phyloP scores from a whole-genome alignment of 2,329 filamentous ascomycete species.

The Fusarium avenaceum region DNA sequence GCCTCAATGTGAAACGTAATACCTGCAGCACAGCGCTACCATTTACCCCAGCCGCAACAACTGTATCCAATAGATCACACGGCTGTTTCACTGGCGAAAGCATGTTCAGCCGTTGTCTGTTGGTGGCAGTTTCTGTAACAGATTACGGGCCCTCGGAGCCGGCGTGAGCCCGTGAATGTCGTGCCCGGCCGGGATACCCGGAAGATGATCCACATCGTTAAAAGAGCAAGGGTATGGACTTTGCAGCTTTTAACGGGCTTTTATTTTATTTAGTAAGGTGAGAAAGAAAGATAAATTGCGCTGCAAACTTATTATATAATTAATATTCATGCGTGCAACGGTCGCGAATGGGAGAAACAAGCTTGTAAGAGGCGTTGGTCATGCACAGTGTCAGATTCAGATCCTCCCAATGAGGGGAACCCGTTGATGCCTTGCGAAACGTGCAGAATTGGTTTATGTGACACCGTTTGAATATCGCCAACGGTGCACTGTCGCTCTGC shows the following conservation, averaged over 20 bases:
- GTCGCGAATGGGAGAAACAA: not conserved
- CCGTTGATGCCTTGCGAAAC: conserved; percentile 22
- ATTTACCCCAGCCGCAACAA: no score
- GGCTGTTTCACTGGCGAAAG: not conserved
- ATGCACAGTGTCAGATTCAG: conserved; percentile 19
- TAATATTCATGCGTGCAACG: not conserved
- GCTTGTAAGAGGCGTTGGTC: conserved; percentile 21
- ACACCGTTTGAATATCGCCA: conserved; percentile 24
- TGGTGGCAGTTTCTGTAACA: conserved; percentile 9
- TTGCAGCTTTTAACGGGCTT: not conserved
- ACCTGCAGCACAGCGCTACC: not conserved
- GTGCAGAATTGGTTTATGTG: conserved; percentile 14
- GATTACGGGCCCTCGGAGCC: conserved; percentile 37
- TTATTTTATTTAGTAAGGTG: not conserved
- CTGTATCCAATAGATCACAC: not conserved
- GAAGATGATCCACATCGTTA: conserved; percentile 13
- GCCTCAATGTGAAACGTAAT: conserved; percentile 19
- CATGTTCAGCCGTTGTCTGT: not conserved
- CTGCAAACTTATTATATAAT: not conserved
- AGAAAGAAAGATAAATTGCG: not conserved
- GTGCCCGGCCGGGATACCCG: conserved; percentile 31
- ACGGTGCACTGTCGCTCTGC: conserved; percentile 23
- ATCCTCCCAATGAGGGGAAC: conserved; percentile 7
- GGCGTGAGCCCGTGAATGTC: conserved; percentile 27
- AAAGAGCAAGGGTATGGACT: conserved; percentile 9